A percentile compares a stretch with the other conserved stretches of the same genome.
Evolutionary conservation across 257 asterid species (phyloP).

Genomic region (Primulina tabacum): DNA sequence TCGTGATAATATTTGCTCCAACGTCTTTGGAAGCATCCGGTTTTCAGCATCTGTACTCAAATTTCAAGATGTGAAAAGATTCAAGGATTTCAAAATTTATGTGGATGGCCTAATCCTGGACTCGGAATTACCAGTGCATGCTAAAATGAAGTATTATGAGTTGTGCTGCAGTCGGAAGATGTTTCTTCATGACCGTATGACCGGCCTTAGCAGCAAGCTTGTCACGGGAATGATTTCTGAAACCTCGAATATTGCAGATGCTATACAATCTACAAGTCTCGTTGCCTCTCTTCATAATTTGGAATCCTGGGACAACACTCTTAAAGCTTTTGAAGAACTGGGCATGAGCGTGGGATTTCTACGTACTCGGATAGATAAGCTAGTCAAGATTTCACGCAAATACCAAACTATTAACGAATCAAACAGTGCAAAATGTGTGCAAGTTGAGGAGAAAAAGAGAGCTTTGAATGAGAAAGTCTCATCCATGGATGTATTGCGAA

Average conservation of each 20-base stretch:
- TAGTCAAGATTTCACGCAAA: slow-evolving; percentile 34
- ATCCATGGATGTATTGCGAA: slow-evolving; percentile 26
- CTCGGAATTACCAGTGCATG: slow-evolving; percentile 39
- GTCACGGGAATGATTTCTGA: slow-evolving; percentile 53
- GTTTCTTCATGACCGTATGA: slow-evolving; percentile 46
- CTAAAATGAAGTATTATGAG: slow-evolving; percentile 42
- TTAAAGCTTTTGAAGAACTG: slow-evolving; percentile 53
- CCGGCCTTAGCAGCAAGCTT: slow-evolving; percentile 49
- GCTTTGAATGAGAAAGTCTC: slow-evolving; percentile 26
- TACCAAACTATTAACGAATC: slow-evolving; percentile 20
- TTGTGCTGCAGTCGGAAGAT: slow-evolving; percentile 52
- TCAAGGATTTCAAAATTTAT: slow-evolving; percentile 46
- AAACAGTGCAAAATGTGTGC: slow-evolving; percentile 26
- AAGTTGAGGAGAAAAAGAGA: slow-evolving; percentile 31
- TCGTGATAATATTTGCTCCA: slow-evolving; percentile 11
- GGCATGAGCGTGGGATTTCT: slow-evolving; percentile 65
- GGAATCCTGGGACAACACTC: slow-evolving; percentile 51
- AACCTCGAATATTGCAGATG: slow-evolving; percentile 50
- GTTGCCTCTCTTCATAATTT: slow-evolving; percentile 30
- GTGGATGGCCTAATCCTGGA: slow-evolving; percentile 47
- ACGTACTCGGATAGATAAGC: slow-evolving; percentile 35
- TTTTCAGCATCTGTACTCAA: slow-evolving; percentile 31
- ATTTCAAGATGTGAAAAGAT: slow-evolving; percentile 42
- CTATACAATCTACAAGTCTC: slow-evolving; percentile 39
- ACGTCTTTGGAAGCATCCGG: slow-evolving; percentile 31